Percentiles rank a stretch among this genome's conserved stretches.
These are phyloP conservation scores for Phaseolus lunatus DNA, from an alignment of 306 rosid species.

Conservation along the genomic window DNA sequence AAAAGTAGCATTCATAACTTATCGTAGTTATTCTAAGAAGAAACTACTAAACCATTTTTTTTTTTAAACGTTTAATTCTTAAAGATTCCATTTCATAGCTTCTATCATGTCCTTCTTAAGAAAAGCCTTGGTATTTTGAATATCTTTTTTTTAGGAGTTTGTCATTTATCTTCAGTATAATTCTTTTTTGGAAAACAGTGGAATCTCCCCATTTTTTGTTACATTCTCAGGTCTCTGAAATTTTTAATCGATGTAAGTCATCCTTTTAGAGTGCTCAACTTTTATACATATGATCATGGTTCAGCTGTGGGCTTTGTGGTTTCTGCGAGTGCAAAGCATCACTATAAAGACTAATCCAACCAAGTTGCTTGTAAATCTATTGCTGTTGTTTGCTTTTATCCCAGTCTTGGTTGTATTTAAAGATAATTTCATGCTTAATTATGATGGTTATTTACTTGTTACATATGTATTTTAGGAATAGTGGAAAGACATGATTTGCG, in stretches of 20 bases:
- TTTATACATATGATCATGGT: conserved; percentile 3
- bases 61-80: not conserved
- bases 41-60: not conserved
- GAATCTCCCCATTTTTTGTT: too few relatives aligned
- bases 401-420: conserved; percentile 6
- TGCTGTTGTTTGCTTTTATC: not conserved
- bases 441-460: too few relatives aligned
- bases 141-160: not conserved
- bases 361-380: too few relatives aligned
- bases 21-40: not conserved
- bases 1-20: not conserved
- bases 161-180: not conserved
- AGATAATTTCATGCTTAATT: not conserved
- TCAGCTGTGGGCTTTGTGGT: too few relatives aligned
- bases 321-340: too few relatives aligned
- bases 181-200: too few relatives aligned
- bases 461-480: too few relatives aligned
- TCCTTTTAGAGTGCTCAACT: conserved; percentile 8
- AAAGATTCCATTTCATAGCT: not conserved
- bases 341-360: too few relatives aligned
- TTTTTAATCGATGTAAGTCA: not conserved
- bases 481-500: not conserved
- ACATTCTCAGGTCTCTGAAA: too few relatives aligned
- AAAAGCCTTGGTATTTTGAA: not conserved
- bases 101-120: not conserved